These are phyloP conservation scores for Phycomyces blakesleeanus DNA, from an alignment of 192 early-diverging fungal species.

Conservation along the genomic window DNA sequence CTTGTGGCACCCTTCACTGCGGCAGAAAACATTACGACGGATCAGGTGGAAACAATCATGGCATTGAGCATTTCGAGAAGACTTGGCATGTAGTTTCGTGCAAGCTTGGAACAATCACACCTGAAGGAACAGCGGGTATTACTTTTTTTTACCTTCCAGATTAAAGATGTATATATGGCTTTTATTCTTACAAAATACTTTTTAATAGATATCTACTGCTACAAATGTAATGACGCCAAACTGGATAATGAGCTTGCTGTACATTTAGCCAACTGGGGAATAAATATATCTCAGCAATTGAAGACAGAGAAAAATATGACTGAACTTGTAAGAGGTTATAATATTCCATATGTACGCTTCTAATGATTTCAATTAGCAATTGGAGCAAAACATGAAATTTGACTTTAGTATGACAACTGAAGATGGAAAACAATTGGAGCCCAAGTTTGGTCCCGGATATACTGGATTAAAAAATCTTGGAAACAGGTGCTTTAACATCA, in stretches of 20 bases:
- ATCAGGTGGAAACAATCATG: slow-evolving; percentile 90
- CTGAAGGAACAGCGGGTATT: slow-evolving; percentile 89
- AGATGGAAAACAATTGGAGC: slow-evolving; percentile 82
- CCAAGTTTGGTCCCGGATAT: slow-evolving; percentile 84
- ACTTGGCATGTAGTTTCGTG: slow-evolving; percentile 80
- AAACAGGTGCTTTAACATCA: slow-evolving; percentile 61
- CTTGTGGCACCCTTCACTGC: slow-evolving; percentile 91
- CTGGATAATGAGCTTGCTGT: slow-evolving; percentile 72
- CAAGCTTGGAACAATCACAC: slow-evolving; percentile 96
- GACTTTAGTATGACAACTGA: slow-evolving; percentile 97
- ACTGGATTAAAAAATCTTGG: slow-evolving; percentile 94
- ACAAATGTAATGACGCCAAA: slow-evolving; percentile 77
- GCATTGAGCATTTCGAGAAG: slow-evolving; percentile 73
- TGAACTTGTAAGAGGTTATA: slow-evolving; percentile 66
- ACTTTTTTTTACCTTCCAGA: background rate
- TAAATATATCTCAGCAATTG: slow-evolving; percentile 73
- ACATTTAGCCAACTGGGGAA: slow-evolving; percentile 86
- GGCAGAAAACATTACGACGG: slow-evolving; percentile 94
- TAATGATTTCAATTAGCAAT: slow-evolving; percentile 55
- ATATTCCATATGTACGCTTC: background rate
- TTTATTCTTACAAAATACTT: too few relatives aligned
- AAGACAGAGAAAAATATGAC: slow-evolving; percentile 92
- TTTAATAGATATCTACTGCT: slow-evolving; percentile 74
- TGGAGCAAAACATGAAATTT: slow-evolving; percentile 95
- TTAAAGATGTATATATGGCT: slow-evolving; percentile 6